A percentile compares a stretch with the other conserved stretches of the same genome.
phyloP scores from a whole-genome alignment of 441 rosid genomes.

The Eruca vesicaria region DNA sequence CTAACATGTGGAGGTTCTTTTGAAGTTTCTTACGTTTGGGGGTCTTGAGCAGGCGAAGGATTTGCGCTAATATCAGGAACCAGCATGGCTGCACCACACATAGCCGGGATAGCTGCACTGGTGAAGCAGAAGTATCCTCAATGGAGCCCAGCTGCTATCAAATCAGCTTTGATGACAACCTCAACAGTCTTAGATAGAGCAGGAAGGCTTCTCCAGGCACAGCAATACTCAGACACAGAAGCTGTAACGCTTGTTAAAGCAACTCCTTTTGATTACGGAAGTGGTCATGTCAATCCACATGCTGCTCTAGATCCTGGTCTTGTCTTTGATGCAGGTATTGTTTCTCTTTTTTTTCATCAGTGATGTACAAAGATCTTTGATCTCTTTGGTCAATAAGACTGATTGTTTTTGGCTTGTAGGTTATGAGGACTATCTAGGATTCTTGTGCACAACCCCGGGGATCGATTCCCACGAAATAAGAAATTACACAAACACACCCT shows the following conservation, averaged over 20 bases:
- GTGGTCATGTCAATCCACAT: conserved; percentile 89
- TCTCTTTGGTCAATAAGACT: neutral
- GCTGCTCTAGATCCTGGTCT: conserved; percentile 97
- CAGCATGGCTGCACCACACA: conserved; percentile 98
- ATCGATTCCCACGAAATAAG: conserved; percentile 63
- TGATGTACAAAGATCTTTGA: neutral
- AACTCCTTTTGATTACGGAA: conserved; percentile 91
- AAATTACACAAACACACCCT: conserved; percentile 68
- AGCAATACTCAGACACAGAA: conserved; percentile 84
- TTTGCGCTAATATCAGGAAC: conserved; percentile 96
- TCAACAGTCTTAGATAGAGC: conserved; percentile 76
- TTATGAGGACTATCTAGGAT: conserved; percentile 77
- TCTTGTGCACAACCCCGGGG: conserved; percentile 92
- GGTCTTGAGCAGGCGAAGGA: conserved; percentile 66
- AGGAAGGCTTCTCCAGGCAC: conserved; percentile 86
- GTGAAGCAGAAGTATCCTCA: conserved; percentile 83
- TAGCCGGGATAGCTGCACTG: conserved; percentile 93
- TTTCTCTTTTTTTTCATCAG: neutral
- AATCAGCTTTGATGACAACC: conserved; percentile 91
- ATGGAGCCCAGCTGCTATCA: conserved; percentile 95
- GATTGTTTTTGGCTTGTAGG: conserved; percentile 40
- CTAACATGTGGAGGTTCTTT: conserved; percentile 6
- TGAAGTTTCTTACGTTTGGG: conserved; percentile 18
- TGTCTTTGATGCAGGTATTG: conserved; percentile 70
- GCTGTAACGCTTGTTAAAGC: conserved; percentile 66